Evolutionary conservation across 1,284 basidiomycete genomes (phyloP).

Genomic region (Cystobasidiaceae sp.): DNA sequence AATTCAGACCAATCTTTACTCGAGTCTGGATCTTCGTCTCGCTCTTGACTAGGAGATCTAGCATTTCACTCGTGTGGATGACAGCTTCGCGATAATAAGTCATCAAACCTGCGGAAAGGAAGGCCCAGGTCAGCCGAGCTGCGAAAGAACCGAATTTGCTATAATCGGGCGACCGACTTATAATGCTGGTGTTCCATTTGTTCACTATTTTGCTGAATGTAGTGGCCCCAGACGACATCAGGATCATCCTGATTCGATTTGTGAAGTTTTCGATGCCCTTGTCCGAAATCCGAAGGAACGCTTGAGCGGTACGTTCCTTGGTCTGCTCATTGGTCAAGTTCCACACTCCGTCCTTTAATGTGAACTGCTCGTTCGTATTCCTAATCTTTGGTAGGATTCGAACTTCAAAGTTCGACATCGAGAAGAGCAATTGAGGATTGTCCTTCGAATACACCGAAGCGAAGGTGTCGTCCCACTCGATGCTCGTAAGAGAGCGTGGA

Average conservation of each 20-base stretch:
- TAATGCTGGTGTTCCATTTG: constrained; percentile 56
- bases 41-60: constrained; percentile 89
- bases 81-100: constrained; percentile 73
- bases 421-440: constrained; percentile 96
- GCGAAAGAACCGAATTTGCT: no score
- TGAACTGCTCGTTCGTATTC: constrained; percentile 92
- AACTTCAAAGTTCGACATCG: constrained; percentile 97
- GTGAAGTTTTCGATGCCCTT: constrained; percentile 88
- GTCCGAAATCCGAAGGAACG: constrained; percentile 94
- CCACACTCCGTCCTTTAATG: constrained; percentile 95
- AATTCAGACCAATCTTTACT: constrained; percentile 79
- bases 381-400: constrained; percentile 94
- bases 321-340: constrained; percentile 92
- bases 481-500: constrained; percentile 91
- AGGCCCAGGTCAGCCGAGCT: no score
- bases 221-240: constrained; percentile 98
- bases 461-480: constrained; percentile 98
- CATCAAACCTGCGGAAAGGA: no score
- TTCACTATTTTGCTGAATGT: constrained; percentile 99
- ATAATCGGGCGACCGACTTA: no score
- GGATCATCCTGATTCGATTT: constrained; percentile 89
- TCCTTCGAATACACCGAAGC: constrained; percentile 95
- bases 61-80: constrained; percentile 90
- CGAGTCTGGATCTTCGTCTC: constrained; percentile 98
- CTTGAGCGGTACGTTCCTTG: constrained; percentile 95